phyloP scores from a whole-genome alignment of 257 asterid species.

The Cinchona pubescens region DNA sequence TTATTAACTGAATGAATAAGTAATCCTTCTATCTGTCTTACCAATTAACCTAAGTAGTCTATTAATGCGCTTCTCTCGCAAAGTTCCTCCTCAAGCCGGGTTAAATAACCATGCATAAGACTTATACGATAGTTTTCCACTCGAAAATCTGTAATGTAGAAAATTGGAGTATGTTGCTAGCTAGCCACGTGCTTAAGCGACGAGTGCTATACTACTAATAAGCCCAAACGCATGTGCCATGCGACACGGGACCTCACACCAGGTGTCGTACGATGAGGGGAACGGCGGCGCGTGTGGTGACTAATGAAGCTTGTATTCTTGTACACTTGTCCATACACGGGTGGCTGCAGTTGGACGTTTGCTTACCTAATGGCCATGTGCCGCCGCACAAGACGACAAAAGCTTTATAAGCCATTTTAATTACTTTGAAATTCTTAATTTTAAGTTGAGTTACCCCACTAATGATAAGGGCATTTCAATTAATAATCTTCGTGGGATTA shows the following conservation, averaged over 20 bases:
- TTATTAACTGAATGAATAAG: no score
- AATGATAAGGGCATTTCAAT: slow-evolving; percentile 7
- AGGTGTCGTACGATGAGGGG: slow-evolving; percentile 29
- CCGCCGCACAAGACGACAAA: slow-evolving; percentile 28
- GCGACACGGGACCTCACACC: slow-evolving; percentile 21
- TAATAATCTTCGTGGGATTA: not conserved
- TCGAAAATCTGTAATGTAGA: not conserved
- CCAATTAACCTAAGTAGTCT: no score
- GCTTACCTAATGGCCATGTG: slow-evolving; percentile 28
- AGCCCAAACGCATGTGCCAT: slow-evolving; percentile 28
- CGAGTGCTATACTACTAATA: not conserved
- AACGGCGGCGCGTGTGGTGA: slow-evolving; percentile 30
- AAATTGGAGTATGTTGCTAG: not conserved
- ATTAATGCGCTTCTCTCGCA: no score
- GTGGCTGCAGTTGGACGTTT: slow-evolving; percentile 22
- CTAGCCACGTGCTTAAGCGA: slow-evolving; percentile 27
- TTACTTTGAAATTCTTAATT: not conserved
- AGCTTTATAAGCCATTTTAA: not conserved
- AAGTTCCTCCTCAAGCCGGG: no score
- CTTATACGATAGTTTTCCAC: not conserved
- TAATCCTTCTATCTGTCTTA: no score
- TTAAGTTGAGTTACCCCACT: slow-evolving; percentile 1
- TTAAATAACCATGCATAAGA: no score
- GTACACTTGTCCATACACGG: slow-evolving; percentile 14
- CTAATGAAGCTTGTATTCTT: not conserved